Percentiles rank a stretch among this genome's conserved stretches.
phyloP scores from a whole-genome alignment of 176 grass and related monocot genomes.

The Carex littledalei region DNA sequence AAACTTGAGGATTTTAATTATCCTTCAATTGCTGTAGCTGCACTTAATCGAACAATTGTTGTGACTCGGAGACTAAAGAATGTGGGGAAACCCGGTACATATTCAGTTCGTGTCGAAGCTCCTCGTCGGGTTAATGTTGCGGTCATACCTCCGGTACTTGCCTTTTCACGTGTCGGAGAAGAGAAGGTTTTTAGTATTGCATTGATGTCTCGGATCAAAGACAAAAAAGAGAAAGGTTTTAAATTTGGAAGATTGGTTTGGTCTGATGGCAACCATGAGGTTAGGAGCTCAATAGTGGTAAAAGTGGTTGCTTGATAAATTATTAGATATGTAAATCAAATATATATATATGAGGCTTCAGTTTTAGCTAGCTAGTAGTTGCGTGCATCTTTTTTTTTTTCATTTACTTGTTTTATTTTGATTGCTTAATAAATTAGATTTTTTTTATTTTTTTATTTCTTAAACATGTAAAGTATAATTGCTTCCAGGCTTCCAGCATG shows the following conservation, averaged over 20 bases:
- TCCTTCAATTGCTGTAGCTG: slow-evolving; percentile 50
- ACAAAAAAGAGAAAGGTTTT: slow-evolving; percentile 36
- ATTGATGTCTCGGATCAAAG: slow-evolving; percentile 28
- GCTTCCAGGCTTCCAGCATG: too few species aligned
- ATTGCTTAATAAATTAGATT: not conserved
- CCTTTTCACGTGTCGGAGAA: slow-evolving; percentile 43
- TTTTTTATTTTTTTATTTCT: too few species aligned
- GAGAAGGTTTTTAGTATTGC: slow-evolving; percentile 47
- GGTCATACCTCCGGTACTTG: slow-evolving; percentile 33
- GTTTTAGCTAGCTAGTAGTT: not conserved
- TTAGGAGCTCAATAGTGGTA: slow-evolving; percentile 51
- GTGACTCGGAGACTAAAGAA: slow-evolving; percentile 54
- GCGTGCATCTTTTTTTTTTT: not conserved
- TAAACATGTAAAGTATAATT: too few species aligned
- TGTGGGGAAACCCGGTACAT: slow-evolving; percentile 40
- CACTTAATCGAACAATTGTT: slow-evolving; percentile 25
- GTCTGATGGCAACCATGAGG: slow-evolving; percentile 63
- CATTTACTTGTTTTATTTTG: not conserved
- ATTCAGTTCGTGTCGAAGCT: slow-evolving; percentile 31
- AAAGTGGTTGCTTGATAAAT: slow-evolving; percentile 49
- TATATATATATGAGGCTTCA: not conserved
- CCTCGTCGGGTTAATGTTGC: slow-evolving; percentile 35
- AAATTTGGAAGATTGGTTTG: slow-evolving; percentile 62
- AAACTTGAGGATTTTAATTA: slow-evolving; percentile 70
- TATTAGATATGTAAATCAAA: not conserved